Percentiles rank a stretch among this genome's conserved stretches.
These are phyloP conservation scores for Pseudocercospora macadamiae DNA, from an alignment of 2,329 filamentous ascomycete species.

Conservation along the genomic window DNA sequence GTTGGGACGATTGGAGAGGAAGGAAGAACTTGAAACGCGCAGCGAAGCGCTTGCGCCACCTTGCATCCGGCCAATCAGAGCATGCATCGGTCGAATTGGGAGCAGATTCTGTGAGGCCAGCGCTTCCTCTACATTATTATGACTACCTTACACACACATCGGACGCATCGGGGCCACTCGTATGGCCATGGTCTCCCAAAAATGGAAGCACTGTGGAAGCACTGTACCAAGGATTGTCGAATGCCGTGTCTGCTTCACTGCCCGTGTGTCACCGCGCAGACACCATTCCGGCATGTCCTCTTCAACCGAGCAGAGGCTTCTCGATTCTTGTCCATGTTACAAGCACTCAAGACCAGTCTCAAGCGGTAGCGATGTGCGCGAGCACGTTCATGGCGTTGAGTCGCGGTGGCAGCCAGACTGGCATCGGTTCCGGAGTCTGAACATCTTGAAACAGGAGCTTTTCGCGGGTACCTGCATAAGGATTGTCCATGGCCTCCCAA, in stretches of 20 bases:
- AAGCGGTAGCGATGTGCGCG: neutral
- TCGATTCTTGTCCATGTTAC: neutral
- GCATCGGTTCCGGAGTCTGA: neutral
- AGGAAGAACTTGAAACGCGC: neutral
- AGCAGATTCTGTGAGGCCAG: neutral
- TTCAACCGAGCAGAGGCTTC: neutral
- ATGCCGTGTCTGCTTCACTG: neutral
- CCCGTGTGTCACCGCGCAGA: neutral
- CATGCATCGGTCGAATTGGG: neutral
- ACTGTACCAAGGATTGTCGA: neutral
- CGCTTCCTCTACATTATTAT: slow-evolving; percentile 6
- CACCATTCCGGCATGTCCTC: neutral
- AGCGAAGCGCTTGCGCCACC: slow-evolving; percentile 10
- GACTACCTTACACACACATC: slow-evolving; percentile 2
- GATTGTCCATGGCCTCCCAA: slow-evolving; percentile 7
- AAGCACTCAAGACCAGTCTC: neutral
- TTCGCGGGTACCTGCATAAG: slow-evolving; percentile 19
- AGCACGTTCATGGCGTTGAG: neutral
- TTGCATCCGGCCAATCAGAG: slow-evolving; percentile 1
- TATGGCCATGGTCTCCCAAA: neutral
- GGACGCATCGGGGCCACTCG: slow-evolving; percentile 4
- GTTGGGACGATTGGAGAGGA: slow-evolving; percentile 9
- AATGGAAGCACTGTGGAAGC: slow-evolving; percentile 7
- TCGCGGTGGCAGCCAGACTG: slow-evolving; percentile 3
- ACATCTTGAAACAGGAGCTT: slow-evolving; percentile 19